phyloP scores from a whole-genome alignment of 257 asterid genomes.

The Nicotiana otophora region DNA sequence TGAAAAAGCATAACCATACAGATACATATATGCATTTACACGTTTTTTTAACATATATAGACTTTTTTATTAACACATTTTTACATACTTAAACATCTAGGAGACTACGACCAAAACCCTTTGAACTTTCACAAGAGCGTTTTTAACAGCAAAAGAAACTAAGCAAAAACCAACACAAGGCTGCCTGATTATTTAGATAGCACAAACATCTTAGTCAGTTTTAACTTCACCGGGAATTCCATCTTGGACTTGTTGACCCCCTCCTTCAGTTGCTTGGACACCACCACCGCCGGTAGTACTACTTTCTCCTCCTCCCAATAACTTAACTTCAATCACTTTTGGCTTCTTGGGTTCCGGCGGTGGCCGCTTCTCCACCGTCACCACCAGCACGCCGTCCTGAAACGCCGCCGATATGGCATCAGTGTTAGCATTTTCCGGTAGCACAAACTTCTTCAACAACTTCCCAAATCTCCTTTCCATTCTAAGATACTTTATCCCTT shows the following conservation, averaged over 20 bases:
- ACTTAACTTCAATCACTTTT: constrained; percentile 12
- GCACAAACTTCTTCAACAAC: constrained; percentile 25
- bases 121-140: no score
- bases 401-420: constrained; percentile 10
- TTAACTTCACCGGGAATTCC: not conserved
- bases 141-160: not conserved
- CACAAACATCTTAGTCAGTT: not conserved
- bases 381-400: constrained; percentile 27
- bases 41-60: no score
- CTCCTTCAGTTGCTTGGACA: not conserved
- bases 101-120: not conserved
- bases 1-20: no score
- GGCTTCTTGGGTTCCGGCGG: constrained; percentile 16
- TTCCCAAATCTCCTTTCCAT: constrained; percentile 28
- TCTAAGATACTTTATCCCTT: constrained; percentile 18
- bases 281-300: not conserved
- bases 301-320: not conserved
- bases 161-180: not conserved
- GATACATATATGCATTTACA: no score
- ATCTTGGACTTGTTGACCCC: not conserved
- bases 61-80: not conserved
- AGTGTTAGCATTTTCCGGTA: constrained; percentile 25
- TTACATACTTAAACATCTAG: not conserved
- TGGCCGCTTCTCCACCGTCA: constrained; percentile 18
- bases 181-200: not conserved